Percentiles rank a stretch among this genome's conserved stretches.
Conservation (phyloP, 306 rosid genomes). For the Quercus aquifolioides region DNA sequence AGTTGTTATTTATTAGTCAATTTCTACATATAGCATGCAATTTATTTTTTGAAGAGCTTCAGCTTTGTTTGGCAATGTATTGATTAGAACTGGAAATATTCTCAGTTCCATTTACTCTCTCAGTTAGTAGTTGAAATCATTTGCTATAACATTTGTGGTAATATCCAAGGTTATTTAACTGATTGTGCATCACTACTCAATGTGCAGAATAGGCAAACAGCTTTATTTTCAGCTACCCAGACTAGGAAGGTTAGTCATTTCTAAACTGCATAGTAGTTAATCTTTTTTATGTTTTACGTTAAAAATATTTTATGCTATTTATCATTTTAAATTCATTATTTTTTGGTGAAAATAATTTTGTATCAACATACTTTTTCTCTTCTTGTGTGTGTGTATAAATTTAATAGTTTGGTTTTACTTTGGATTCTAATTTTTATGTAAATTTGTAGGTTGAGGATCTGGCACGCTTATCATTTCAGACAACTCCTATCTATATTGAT, state of each 20-base stretch:
- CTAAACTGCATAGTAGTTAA: background rate
- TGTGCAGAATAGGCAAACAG: conserved; percentile 87
- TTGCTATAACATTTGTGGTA: background rate
- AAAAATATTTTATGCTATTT: background rate
- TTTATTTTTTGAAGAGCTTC: background rate
- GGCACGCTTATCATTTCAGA: conserved; percentile 77
- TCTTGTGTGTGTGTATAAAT: conserved; percentile 23
- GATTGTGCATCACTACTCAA: conserved; percentile 21
- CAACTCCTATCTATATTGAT: conserved; percentile 62
- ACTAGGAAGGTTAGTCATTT: conserved; percentile 72
- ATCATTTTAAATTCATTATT: background rate
- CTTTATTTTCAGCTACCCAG: conserved; percentile 97
- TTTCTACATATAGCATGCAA: background rate
- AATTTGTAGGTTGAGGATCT: conserved; percentile 83
- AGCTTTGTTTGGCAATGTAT: background rate
- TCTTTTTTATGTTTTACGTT: background rate
- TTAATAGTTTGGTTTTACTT: background rate
- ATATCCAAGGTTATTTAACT: conserved; percentile 1
- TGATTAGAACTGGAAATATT: background rate
- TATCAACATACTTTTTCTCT: background rate
- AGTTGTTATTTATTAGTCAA: background rate
- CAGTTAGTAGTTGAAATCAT: background rate
- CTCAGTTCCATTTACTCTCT: background rate
- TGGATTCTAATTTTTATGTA: background rate
- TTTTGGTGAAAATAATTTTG: background rate